These are phyloP conservation scores for Kurtzmaniella fragi DNA, from an alignment of 805 yeast species.

Conservation along the genomic window DNA sequence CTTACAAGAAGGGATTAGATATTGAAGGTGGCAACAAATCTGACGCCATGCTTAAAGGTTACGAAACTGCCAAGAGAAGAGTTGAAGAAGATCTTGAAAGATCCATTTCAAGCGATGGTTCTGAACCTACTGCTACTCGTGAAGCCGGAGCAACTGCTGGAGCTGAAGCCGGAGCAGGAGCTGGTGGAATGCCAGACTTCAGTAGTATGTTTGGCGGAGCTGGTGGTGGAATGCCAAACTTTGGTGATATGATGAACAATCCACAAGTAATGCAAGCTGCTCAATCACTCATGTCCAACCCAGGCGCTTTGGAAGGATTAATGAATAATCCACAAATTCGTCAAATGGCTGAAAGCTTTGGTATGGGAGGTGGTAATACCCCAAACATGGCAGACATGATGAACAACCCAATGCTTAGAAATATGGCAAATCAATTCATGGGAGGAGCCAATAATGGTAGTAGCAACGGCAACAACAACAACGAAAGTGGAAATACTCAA, in stretches of 20 bases:
- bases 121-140: conserved; percentile 20
- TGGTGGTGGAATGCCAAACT: conserved; percentile 68
- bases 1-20: conserved; percentile 83
- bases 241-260: conserved; percentile 71
- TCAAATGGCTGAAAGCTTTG: conserved; percentile 78
- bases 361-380: conserved; percentile 49
- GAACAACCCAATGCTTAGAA: conserved; percentile 75
- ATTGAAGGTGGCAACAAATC: conserved; percentile 81
- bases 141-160: conserved; percentile 27
- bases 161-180: conserved; percentile 34
- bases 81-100: conserved; percentile 68
- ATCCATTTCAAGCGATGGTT: conserved; percentile 16
- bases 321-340: conserved; percentile 77
- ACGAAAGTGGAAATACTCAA: conserved; percentile 2
- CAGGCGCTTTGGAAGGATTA: conserved; percentile 65
- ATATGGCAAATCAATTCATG: conserved; percentile 68
- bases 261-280: conserved; percentile 93
- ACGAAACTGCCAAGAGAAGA: conserved; percentile 86
- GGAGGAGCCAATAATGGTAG: conserved; percentile 33
- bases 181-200: conserved; percentile 70
- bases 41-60: conserved; percentile 89
- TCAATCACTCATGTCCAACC: conserved; percentile 81
- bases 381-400: conserved; percentile 67
- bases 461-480: conserved; percentile 1
- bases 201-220: conserved; percentile 61